phyloP scores from a whole-genome alignment of 768 basidiomycete genomes.

The Boletus subparvulus region DNA sequence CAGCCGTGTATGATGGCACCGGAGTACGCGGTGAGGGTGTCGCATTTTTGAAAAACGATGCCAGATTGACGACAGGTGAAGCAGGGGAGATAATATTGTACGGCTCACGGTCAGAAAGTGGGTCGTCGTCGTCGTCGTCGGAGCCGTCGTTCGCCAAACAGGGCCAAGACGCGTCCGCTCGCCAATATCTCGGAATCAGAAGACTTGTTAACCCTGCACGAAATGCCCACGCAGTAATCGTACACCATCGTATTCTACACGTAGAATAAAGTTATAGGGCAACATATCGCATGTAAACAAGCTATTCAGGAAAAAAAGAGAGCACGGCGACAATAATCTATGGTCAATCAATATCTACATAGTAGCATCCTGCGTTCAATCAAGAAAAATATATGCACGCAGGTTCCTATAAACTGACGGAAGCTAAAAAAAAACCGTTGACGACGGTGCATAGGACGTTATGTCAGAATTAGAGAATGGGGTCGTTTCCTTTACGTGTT shows the following conservation, averaged over 20 bases:
- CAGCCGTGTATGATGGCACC: conserved; percentile 46
- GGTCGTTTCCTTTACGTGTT: conserved; percentile 31
- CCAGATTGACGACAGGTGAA: conserved; percentile 48
- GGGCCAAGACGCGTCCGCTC: background rate
- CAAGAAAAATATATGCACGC: conserved; percentile 35
- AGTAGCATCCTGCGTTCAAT: conserved; percentile 30
- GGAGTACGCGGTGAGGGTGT: conserved; percentile 44
- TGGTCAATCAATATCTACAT: conserved; percentile 29
- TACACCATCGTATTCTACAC: conserved; percentile 32
- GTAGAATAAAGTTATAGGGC: conserved; percentile 33
- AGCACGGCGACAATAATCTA: conserved; percentile 35
- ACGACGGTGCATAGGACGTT: background rate
- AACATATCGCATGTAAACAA: conserved; percentile 28
- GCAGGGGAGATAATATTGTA: background rate
- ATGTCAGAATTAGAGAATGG: conserved; percentile 13
- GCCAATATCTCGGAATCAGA: conserved; percentile 2
- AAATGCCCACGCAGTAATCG: conserved; percentile 21
- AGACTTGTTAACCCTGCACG: conserved; percentile 20
- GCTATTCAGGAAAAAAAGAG: conserved; percentile 5
- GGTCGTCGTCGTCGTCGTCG: conserved; percentile 11
- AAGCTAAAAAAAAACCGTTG: background rate
- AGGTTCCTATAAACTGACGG: conserved; percentile 16
- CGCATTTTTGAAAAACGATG: conserved; percentile 60
- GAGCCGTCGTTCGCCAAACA: conserved; percentile 7
- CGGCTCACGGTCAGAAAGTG: background rate